Conservation (phyloP, 129 eudicot species). For the Lonicera japonica region DNA sequence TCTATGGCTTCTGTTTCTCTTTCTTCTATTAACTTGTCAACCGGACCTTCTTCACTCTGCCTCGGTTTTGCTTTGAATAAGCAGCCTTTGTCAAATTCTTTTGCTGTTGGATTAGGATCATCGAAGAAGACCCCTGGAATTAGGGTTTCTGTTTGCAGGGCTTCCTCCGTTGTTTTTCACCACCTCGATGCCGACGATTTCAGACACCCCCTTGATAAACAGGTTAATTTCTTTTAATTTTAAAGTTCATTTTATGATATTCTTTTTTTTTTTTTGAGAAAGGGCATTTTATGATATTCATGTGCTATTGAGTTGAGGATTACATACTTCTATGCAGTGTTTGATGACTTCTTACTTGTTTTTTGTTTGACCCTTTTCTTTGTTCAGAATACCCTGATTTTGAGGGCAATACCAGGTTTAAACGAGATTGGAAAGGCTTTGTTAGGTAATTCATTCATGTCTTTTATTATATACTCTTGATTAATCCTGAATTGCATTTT, state of each 20-base stretch:
- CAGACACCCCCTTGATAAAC: conserved; percentile 95
- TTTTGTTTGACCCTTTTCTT: neutral
- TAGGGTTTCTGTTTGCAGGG: conserved; percentile 40
- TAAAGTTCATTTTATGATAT: neutral
- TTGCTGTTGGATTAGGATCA: conserved; percentile 22
- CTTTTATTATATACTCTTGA: neutral
- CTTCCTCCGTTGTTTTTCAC: conserved; percentile 44
- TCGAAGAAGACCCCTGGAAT: conserved; percentile 12
- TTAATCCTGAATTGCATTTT: too few species aligned
- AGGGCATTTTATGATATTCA: neutral
- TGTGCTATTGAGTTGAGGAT: neutral
- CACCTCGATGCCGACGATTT: conserved; percentile 93
- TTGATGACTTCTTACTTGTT: neutral
- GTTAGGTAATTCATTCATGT: conserved; percentile 43
- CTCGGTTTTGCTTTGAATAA: conserved; percentile 17
- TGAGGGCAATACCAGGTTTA: conserved; percentile 92
- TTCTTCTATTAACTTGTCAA: conserved; percentile 31
- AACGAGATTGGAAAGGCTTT: conserved; percentile 80
- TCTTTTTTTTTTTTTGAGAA: neutral
- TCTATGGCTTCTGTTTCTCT: conserved; percentile 51
- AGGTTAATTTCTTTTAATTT: conserved; percentile 26
- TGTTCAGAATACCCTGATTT: conserved; percentile 76
- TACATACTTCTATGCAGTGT: neutral
- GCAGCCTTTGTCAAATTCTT: conserved; percentile 19
- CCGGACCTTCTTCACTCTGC: conserved; percentile 19